Evolutionary conservation across 2,329 filamentous ascomycete species (phyloP), one percentile per base, ranked within the genome.

Genomic region (Colletotrichum phormii): DNA sequence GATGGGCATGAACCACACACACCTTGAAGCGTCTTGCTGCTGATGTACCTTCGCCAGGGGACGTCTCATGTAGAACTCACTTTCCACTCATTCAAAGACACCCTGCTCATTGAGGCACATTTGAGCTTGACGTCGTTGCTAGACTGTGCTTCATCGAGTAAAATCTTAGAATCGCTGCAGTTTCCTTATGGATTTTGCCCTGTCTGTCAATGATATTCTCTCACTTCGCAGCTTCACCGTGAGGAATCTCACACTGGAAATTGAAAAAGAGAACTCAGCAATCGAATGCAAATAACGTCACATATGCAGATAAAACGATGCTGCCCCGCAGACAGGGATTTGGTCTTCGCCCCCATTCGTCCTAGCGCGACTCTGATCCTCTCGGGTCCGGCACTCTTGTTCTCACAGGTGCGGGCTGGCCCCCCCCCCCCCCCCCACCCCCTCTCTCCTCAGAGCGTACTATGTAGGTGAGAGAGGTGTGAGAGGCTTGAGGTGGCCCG

Each of bases 251-350:
- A 37, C 29, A 24, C 13, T 31, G 9, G 7, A 61, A 72, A 26
- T 18, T 37, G 15, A 65, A 24, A 37, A 53, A 12, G 33, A 13
- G 51, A 49, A 69, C 37, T 60, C 49, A 51, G 22, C 22, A 31
- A 18, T 31, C 15, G 9, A 61, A 72, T 70, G 66, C 55, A 70
- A 35, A 31, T 65, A 73, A 64, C 57, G 61, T 71, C 71, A 61
- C 18, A 61, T 61, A 71, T 73, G 60, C 49, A 73, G 11, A 61
- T 71, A 70, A 57, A 61, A 61, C 61, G 71, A 57, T 42, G 15
- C 9, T 49, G 57, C 67, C 66, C 71, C 71, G 67, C 61, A 64
- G 61, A 33, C 67, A 58, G 51, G 66, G 66, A 35, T 46, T 60
- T 49, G 57, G 63, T 18, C 42, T 57, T 49, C 53, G 68, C 57